These are phyloP conservation scores for Serendipita indica DNA, from an alignment of 768 basidiomycete genomes.

Conservation along the genomic window DNA sequence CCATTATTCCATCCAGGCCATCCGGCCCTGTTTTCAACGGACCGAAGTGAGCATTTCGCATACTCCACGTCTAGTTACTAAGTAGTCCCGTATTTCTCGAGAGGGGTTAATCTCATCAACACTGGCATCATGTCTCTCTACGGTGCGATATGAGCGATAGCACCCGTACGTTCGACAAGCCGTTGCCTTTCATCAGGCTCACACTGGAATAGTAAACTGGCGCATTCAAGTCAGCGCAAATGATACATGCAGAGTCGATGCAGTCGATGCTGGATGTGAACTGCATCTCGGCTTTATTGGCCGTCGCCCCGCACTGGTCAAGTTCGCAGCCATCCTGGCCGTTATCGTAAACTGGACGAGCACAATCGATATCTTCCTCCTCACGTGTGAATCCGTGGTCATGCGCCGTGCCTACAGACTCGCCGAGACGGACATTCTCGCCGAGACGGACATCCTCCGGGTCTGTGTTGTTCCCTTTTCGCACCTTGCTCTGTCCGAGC, in stretches of 20 bases:
- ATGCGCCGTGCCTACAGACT: not conserved
- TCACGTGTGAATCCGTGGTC: not conserved
- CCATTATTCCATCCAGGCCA: no score
- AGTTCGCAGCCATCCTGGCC: slow-evolving; percentile 1
- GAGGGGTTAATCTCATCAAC: not conserved
- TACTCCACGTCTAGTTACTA: no score
- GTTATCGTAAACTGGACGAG: not conserved
- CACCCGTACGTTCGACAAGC: not conserved
- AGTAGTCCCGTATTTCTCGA: no score
- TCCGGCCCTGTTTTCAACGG: no score
- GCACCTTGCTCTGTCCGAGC: not conserved
- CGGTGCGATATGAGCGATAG: slow-evolving; percentile 1
- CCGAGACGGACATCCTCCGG: not conserved
- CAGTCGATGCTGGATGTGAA: not conserved
- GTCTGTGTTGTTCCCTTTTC: not conserved
- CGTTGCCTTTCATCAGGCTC: not conserved
- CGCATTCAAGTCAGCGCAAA: not conserved
- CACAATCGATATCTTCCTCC: not conserved
- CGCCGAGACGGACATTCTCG: not conserved
- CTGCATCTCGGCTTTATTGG: not conserved
- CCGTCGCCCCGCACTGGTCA: not conserved
- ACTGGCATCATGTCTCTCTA: not conserved
- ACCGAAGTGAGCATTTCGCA: no score
- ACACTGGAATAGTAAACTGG: not conserved
- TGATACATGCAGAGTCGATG: not conserved